Percentiles rank a stretch among this genome's conserved stretches.
These are phyloP conservation scores for Hypericum androsaemum DNA, from an alignment of 345 rosid species.

Conservation along the genomic window DNA sequence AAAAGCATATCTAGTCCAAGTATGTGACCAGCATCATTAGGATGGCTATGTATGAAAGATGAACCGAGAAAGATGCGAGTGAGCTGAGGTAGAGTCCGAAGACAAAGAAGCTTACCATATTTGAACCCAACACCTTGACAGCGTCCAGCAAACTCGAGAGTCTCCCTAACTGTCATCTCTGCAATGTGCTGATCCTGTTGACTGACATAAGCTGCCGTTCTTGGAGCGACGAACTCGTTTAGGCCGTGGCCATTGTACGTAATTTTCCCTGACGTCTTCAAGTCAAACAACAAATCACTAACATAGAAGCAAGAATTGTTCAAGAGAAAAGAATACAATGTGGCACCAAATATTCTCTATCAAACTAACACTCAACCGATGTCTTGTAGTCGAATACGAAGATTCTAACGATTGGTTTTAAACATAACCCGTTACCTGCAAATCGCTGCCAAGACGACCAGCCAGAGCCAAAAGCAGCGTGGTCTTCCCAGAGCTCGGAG, in stretches of 20 bases:
- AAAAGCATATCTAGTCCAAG: slow-evolving; percentile 64
- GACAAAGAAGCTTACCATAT: slow-evolving; percentile 69
- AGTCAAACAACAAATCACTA: slow-evolving; percentile 9
- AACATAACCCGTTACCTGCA: slow-evolving; percentile 45
- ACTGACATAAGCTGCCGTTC: slow-evolving; percentile 90
- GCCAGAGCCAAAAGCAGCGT: slow-evolving; percentile 86
- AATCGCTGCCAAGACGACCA: slow-evolving; percentile 61
- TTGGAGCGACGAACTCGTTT: slow-evolving; percentile 74
- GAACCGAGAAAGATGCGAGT: background rate
- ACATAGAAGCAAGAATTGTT: slow-evolving; percentile 9
- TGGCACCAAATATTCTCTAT: background rate
- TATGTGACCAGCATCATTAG: slow-evolving; percentile 16
- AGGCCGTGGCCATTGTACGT: slow-evolving; percentile 73
- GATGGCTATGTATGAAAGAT: background rate
- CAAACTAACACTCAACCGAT: too few relatives aligned
- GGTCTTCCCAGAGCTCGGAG: slow-evolving; percentile 98
- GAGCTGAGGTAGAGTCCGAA: slow-evolving; percentile 4
- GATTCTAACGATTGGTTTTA: too few relatives aligned
- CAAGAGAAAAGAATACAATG: background rate
- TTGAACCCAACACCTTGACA: slow-evolving; percentile 97
- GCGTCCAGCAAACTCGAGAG: slow-evolving; percentile 78
- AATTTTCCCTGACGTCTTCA: slow-evolving; percentile 70
- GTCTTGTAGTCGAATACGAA: too few relatives aligned
- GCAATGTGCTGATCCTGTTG: slow-evolving; percentile 91
- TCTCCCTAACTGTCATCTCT: slow-evolving; percentile 93